Percentiles rank a stretch among this genome's conserved stretches.
phyloP scores from a whole-genome alignment of 768 basidiomycete genomes.

The Harrya chromipes region DNA sequence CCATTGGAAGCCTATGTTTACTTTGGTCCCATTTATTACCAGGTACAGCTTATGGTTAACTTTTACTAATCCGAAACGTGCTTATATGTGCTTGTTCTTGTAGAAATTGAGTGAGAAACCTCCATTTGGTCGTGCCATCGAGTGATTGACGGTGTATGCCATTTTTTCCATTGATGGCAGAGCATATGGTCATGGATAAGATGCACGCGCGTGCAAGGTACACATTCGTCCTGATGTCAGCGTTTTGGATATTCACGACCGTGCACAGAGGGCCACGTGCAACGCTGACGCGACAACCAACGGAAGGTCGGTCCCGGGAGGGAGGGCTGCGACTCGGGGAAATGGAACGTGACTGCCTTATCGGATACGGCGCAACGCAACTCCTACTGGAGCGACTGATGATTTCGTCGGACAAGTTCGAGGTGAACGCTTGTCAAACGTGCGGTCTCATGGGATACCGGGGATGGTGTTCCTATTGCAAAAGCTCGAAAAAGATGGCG shows the following conservation, averaged over 20 bases:
- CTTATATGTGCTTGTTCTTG: slow-evolving; percentile 2
- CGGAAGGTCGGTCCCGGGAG: slow-evolving; percentile 96
- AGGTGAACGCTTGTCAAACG: slow-evolving; percentile 91
- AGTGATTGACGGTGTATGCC: slow-evolving; percentile 9
- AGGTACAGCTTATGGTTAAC: slow-evolving; percentile 46
- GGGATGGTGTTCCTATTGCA: slow-evolving; percentile 98
- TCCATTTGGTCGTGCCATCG: background rate
- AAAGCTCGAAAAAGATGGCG: slow-evolving; percentile 94
- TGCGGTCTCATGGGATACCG: slow-evolving; percentile 95
- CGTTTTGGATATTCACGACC: slow-evolving; percentile 6
- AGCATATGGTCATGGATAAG: slow-evolving; percentile 99
- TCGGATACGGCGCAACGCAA: slow-evolving; percentile 98
- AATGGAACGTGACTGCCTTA: slow-evolving; percentile 99
- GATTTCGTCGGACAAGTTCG: slow-evolving; percentile 98
- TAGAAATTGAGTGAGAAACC: slow-evolving; percentile 86
- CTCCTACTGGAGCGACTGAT: slow-evolving; percentile 94
- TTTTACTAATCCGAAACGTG: slow-evolving; percentile 1
- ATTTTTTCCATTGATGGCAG: slow-evolving; percentile 33
- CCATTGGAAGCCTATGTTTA: slow-evolving; percentile 96
- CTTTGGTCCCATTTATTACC: slow-evolving; percentile 98
- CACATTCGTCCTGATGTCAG: slow-evolving; percentile 16
- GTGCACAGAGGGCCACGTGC: slow-evolving; percentile 83
- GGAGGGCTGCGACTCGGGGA: slow-evolving; percentile 96
- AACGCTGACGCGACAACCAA: slow-evolving; percentile 94
- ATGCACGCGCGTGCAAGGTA: slow-evolving; percentile 98